phyloP scores from a whole-genome alignment of 192 early-diverging fungal genomes.

The Coemansia erecta region DNA sequence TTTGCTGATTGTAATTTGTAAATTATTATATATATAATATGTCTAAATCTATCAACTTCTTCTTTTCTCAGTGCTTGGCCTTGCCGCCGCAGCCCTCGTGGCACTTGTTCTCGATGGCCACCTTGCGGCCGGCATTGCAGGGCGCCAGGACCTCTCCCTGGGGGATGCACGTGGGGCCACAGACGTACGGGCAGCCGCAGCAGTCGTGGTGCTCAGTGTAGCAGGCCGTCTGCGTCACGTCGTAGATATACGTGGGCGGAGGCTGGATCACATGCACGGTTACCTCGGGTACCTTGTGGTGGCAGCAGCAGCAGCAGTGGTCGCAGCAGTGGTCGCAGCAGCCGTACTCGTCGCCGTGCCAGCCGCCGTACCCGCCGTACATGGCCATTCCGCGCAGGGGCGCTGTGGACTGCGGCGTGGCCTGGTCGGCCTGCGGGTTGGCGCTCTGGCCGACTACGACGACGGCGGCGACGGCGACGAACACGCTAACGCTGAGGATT shows the following conservation, averaged over 20 bases:
- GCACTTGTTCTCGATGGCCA: constrained; percentile 19
- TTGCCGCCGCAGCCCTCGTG: constrained; percentile 12
- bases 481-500: constrained; percentile 15
- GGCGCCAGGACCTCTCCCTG: constrained; percentile 51
- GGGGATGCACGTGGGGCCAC: constrained; percentile 46
- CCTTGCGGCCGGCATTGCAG: constrained; percentile 24
- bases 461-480: constrained; percentile 14
- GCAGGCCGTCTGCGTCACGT: constrained; percentile 44
- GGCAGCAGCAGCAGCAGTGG: constrained; percentile 19
- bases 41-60: too few relatives aligned
- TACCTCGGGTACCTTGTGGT: constrained; percentile 33
- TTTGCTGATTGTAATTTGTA: too few relatives aligned
- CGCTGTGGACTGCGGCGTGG: neutral
- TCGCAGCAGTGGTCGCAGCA: constrained; percentile 18
- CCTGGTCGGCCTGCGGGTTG: too few relatives aligned
- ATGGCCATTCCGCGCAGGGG: constrained; percentile 4
- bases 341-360: constrained; percentile 17
- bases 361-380: constrained; percentile 11
- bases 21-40: too few relatives aligned
- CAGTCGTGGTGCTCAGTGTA: constrained; percentile 53
- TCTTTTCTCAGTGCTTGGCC: constrained; percentile 4
- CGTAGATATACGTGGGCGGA: constrained; percentile 48
- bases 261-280: constrained; percentile 51
- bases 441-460: constrained; percentile 6
- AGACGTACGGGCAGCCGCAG: constrained; percentile 44